Percentiles rank a stretch among this genome's conserved stretches.
Conservation (phyloP, 768 basidiomycete genomes). For the Phylloporus sp. region DNA sequence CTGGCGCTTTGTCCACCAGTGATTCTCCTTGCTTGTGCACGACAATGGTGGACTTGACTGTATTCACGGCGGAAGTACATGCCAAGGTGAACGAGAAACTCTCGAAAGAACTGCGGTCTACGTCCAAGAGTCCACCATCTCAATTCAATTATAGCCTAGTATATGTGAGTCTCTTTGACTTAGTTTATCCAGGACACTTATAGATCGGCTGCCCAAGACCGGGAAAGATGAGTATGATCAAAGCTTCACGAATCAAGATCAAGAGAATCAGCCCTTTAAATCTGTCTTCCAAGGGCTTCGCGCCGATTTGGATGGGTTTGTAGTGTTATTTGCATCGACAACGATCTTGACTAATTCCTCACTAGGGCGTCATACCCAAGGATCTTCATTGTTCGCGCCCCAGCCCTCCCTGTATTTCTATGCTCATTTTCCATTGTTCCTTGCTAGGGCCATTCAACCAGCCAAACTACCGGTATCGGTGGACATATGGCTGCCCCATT, state of each 20-base stretch:
- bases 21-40: neutral
- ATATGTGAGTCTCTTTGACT: slow-evolving; percentile 4
- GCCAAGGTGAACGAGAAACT: neutral
- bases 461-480: slow-evolving; percentile 9
- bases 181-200: neutral
- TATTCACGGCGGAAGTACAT: slow-evolving; percentile 20
- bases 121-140: neutral
- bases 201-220: neutral
- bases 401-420: too few relatives aligned
- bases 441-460: slow-evolving; percentile 14
- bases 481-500: slow-evolving; percentile 10
- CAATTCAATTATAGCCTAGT: slow-evolving; percentile 5
- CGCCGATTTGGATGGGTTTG: slow-evolving; percentile 13
- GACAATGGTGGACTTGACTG: slow-evolving; percentile 19
- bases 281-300: slow-evolving; percentile 6
- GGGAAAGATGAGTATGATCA: slow-evolving; percentile 6
- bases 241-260: neutral
- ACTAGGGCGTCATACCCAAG: slow-evolving; percentile 53
- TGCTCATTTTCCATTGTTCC: neutral
- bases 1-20: neutral
- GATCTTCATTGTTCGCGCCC: slow-evolving; percentile 67
- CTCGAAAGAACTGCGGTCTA: neutral
- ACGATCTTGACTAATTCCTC: slow-evolving; percentile 1
- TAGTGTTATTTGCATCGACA: neutral
- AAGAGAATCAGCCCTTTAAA: neutral